Conservation (phyloP, 2,329 filamentous ascomycete species). For the Stachybotrys echinatus region DNA sequence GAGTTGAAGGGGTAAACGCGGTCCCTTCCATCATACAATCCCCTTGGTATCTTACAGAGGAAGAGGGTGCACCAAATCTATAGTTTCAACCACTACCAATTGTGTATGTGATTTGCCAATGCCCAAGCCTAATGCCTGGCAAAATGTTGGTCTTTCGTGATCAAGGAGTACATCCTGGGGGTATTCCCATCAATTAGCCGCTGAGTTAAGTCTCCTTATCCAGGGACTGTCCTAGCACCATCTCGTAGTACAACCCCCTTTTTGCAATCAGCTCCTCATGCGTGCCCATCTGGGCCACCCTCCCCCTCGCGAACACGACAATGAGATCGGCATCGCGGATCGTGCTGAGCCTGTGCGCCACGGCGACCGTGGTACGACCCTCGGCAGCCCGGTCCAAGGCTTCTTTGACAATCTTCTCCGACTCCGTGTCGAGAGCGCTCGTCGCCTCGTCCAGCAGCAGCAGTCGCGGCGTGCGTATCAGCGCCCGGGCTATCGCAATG, state of each 20-base stretch:
- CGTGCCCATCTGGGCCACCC: slow-evolving; percentile 53
- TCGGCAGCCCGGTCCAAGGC: slow-evolving; percentile 46
- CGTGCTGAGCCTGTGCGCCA: slow-evolving; percentile 55
- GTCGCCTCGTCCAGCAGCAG: slow-evolving; percentile 73
- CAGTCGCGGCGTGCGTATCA: slow-evolving; percentile 61
- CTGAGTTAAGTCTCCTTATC: slow-evolving; percentile 22
- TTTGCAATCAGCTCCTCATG: slow-evolving; percentile 51
- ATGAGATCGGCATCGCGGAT: slow-evolving; percentile 57
- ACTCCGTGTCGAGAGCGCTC: slow-evolving; percentile 56
- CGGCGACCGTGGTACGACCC: slow-evolving; percentile 52
- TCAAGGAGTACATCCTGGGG: no score
- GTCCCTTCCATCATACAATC: no score
- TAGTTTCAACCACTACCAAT: no score
- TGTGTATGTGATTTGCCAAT: no score
- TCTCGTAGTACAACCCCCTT: slow-evolving; percentile 46
- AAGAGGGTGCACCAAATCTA: no score
- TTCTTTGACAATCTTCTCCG: slow-evolving; percentile 59
- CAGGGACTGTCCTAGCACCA: slow-evolving; percentile 41
- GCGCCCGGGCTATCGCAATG: slow-evolving; percentile 66
- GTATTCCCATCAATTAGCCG: slow-evolving; percentile 3
- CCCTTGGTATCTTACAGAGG: no score
- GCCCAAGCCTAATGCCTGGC: no score
- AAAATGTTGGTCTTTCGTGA: no score
- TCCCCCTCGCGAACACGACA: slow-evolving; percentile 46
- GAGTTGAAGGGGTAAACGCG: no score